phyloP scores from a whole-genome alignment of 2,329 filamentous ascomycete genomes.

The Trichophyton schoenleinii region DNA sequence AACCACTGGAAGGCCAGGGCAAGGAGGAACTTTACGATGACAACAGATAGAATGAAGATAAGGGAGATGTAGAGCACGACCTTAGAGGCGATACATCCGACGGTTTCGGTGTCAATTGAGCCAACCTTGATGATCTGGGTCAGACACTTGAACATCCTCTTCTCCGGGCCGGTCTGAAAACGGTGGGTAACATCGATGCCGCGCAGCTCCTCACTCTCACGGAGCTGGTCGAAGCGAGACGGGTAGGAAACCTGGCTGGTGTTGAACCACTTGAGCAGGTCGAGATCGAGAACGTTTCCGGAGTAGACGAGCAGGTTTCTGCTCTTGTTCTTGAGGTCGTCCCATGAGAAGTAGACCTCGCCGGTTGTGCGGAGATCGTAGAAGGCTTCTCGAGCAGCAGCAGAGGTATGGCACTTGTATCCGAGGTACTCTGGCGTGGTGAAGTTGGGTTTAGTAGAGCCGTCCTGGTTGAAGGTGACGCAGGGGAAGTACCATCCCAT shows the following conservation, averaged over 20 bases:
- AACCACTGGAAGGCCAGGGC: slow-evolving; percentile 96
- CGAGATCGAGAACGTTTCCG: slow-evolving; percentile 79
- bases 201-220: slow-evolving; percentile 56
- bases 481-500: slow-evolving; percentile 98
- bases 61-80: slow-evolving; percentile 92
- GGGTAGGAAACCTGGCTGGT: slow-evolving; percentile 64
- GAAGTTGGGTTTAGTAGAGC: slow-evolving; percentile 62
- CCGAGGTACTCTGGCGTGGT: slow-evolving; percentile 67
- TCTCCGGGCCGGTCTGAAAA: slow-evolving; percentile 68
- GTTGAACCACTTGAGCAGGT: slow-evolving; percentile 86
- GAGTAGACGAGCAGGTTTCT: slow-evolving; percentile 92
- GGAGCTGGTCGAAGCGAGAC: slow-evolving; percentile 63
- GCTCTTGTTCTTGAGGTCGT: slow-evolving; percentile 76
- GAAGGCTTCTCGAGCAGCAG: slow-evolving; percentile 55
- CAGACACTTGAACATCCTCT: slow-evolving; percentile 72
- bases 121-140: slow-evolving; percentile 92
- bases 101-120: slow-evolving; percentile 85
- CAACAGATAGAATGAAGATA: slow-evolving; percentile 81
- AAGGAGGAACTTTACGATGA: slow-evolving; percentile 72
- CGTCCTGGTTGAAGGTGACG: slow-evolving; percentile 82
- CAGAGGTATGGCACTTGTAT: slow-evolving; percentile 77
- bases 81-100: slow-evolving; percentile 94
- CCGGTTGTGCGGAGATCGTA: slow-evolving; percentile 60
- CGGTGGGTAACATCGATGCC: slow-evolving; percentile 82
- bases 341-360: slow-evolving; percentile 93